phyloP scores from a whole-genome alignment of 2,329 filamentous ascomycete species.

The Fusarium begoniae region DNA sequence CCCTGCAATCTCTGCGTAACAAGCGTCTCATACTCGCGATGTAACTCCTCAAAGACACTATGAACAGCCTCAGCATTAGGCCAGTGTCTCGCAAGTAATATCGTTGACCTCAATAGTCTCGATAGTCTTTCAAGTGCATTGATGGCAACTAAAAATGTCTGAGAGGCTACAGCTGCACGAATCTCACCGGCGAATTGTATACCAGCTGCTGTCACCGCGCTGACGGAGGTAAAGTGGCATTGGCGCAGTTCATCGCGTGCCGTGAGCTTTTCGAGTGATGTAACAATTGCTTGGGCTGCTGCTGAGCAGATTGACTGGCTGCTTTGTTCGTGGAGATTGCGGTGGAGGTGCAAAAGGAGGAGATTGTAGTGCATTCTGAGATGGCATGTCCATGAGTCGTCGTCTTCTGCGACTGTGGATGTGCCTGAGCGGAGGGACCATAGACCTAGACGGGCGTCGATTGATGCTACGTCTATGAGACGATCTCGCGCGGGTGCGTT shows the following conservation, averaged over 20 bases:
- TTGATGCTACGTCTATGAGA: slow-evolving; percentile 29
- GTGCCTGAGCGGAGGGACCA: slow-evolving; percentile 40
- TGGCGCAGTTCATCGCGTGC: slow-evolving; percentile 33
- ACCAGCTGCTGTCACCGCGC: slow-evolving; percentile 36
- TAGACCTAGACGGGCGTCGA: slow-evolving; percentile 35
- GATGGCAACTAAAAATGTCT: slow-evolving; percentile 35
- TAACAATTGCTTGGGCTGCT: slow-evolving; percentile 38
- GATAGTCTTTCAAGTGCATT: slow-evolving; percentile 35
- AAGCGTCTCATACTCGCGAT: slow-evolving; percentile 36
- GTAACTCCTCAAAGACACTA: slow-evolving; percentile 40
- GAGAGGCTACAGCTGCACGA: slow-evolving; percentile 23
- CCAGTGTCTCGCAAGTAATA: slow-evolving; percentile 33
- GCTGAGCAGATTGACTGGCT: slow-evolving; percentile 40
- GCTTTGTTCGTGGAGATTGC: slow-evolving; percentile 27
- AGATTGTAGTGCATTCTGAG: slow-evolving; percentile 41
- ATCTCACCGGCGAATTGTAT: slow-evolving; percentile 41
- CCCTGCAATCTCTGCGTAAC: slow-evolving; percentile 38
- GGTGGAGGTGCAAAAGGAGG: slow-evolving; percentile 35
- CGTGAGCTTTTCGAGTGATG: slow-evolving; percentile 32
- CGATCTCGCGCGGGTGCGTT: slow-evolving; percentile 32
- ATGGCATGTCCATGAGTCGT: slow-evolving; percentile 35
- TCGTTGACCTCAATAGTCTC: slow-evolving; percentile 23
- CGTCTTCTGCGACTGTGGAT: slow-evolving; percentile 36
- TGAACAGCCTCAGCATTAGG: slow-evolving; percentile 41
- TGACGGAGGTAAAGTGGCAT: slow-evolving; percentile 40